Evolutionary conservation across 495 filamentous ascomycete genomes (phyloP), one percentile per base, ranked within the genome.

Genomic region (Penicillium waksmanii): DNA sequence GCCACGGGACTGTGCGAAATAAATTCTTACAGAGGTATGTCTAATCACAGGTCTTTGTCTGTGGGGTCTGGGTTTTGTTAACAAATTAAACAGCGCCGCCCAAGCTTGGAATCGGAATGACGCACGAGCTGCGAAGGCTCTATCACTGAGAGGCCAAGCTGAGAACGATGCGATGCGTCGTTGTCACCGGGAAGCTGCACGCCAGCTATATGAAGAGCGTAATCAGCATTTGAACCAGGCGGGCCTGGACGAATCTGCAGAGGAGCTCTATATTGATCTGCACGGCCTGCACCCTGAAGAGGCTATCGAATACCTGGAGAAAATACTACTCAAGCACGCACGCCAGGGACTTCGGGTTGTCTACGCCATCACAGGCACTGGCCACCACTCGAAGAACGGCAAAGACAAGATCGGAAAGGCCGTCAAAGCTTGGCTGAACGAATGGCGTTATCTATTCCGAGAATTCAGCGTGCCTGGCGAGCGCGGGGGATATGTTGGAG

Each of bases 71-170:
- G 5, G 31, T 25, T 57, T 72, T 55, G 66, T 68, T 64, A 33
- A 67, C 13, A 46, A 55, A 27, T 48, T 23, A 31, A 25, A 34
- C 34, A 96, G 93, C 68, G 96, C 96, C 53, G 94, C 95, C n/a
- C 93, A 97, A 80, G 96, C 96, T n/a, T 99, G 96, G 96, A 97
- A 98, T 70, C 90, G 96, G 51, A 97, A 96, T 67, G 96, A 99
- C 72, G 93, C 96, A 21, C 87, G 96, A 62, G 93, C 95, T 15
- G 96, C 96, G 31, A 98, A 98, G 76, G 95, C 95, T 40, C 80
- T 97, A 51, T 95, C 90, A 60, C 84, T 97, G 48, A 89, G 96
- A 13, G 96, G 96, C 25, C 96, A 98, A 71, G 92, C 87, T 46
- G 96, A 98, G 77, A 99, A 99, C 63, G 89, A 96, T 57, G 85